Base-by-base conservation (phyloP, 2,329 filamentous ascomycete species). In the Fusarium mexicanum region DNA sequence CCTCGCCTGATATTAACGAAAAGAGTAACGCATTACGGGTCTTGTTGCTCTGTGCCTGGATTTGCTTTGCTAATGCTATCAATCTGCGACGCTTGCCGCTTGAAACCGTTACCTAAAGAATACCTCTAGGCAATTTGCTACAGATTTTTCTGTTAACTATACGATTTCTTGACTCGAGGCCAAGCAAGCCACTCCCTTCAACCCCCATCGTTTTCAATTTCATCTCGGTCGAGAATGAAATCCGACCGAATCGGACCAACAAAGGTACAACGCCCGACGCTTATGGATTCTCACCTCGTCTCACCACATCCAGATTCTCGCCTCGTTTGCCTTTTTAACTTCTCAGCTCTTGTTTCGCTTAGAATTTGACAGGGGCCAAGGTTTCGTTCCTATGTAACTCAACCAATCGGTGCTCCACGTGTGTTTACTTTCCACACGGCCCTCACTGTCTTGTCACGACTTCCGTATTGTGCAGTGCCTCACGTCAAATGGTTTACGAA, bases 371-470 rank as follows among this genome's bases (percentile, higher is more conserved):
- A 75, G 69, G 72, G 72, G 61, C 33, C 46, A 37, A 43, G 22
- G 18, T 57, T n/a, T 62, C n/a, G 48, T 38, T 60, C 20, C 33
- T 67, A 46, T 61, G 37, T 47, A 50, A 70, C 43, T 41, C 20
- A 43, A 53, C 72, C 72, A 74, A 74, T 74, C 64, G 61, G 69
- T 75, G 66, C 59, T 73, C 72, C 72, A 75, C 72, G 72, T 74
- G 72, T 67, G 54, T 70, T 67, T 63, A 55, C 64, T 62, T 43
- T 60, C 37, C 41, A 59, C 47, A 51, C 57, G 55, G 33, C 47
- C 55, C 55, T 69, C 55, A 38, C 50, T 48, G 29, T 38, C 57
- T 63, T 72, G 57, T 54, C 55, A 50, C 59, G 59, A 31, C 41
- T 46, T 40, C 60, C 65, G 35, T 58, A 35, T 69, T 50, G 24